Evolutionary conservation across 73 alveolate genomes (phyloP), one percentile per base, ranked within the genome.

Genomic region (Vitrella brassicaformis): DNA sequence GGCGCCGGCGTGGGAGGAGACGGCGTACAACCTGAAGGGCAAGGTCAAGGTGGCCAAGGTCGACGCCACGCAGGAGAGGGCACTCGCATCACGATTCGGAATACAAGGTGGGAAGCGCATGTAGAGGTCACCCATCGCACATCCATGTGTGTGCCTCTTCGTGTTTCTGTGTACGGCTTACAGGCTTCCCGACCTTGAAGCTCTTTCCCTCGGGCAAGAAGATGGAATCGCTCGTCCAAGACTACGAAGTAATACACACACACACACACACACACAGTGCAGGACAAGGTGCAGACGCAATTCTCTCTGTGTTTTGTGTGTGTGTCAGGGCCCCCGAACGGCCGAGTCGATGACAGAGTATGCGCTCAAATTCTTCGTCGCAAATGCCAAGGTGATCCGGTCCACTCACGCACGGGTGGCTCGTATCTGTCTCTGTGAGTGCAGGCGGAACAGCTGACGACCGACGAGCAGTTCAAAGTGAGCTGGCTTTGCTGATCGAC

Each of bases 1-100:
- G 25, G 88, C 84, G 67, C 95, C 94, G 27, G 90, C 79, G 47
- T 91, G 90, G 93, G 79, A 79, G 26, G 68, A 71, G 47, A 91
- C 93, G 31, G 96, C 93, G 7, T 68, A 81, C 25, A 85, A 81
- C 31, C 71, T 87, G 47, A 84, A 78, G 81, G 93, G 93, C 19
- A 78, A 85, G 69, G 85, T 84, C 31, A 90, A 90, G 71, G 75
- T 90, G 30, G 93, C 91, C 0, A 90, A 90, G 75, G 89, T 90
- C 31, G 93, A 90, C 67, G 93, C 93, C 10, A 80, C 92, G 14
- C 89, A 46, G 25, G 88, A 90, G 75, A 26, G 70, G 31, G 79
- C 69, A 46, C 70, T 90, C 22, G 93, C 96, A 0, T 65, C 46
- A 32, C 80, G 89, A 72, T 86, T 75, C 69, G 82, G 82, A 8